Conservation (phyloP, 108 stramenopile genomes). For the Cyclotella choctawhatcheeana region DNA sequence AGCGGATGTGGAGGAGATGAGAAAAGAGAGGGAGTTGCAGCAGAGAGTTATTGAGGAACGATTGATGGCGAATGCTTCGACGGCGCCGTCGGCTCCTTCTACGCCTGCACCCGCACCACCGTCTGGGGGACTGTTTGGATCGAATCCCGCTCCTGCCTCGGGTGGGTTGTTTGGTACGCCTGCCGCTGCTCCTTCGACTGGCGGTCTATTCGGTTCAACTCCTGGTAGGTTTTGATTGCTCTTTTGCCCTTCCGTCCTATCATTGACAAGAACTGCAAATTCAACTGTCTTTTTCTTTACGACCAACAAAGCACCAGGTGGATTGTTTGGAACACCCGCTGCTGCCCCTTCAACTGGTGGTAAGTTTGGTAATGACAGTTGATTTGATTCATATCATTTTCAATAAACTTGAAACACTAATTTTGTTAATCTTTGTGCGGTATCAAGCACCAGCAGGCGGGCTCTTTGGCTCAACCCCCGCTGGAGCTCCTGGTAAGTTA, state of each 20-base stretch:
- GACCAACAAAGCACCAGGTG: too few relatives aligned
- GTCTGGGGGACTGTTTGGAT: slow-evolving; percentile 47
- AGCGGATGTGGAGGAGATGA: slow-evolving; percentile 58
- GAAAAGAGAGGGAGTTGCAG: slow-evolving; percentile 59
- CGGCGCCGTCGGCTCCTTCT: slow-evolving; percentile 32
- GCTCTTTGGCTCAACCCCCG: slow-evolving; percentile 46
- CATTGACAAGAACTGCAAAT: too few relatives aligned
- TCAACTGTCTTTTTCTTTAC: too few relatives aligned
- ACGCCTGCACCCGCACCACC: slow-evolving; percentile 31
- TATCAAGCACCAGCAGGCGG: slow-evolving; percentile 46
- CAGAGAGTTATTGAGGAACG: slow-evolving; percentile 52
- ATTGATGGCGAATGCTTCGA: slow-evolving; percentile 35
- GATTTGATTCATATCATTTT: too few relatives aligned
- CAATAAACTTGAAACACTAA: slow-evolving; percentile 51
- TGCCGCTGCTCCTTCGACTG: slow-evolving; percentile 19
- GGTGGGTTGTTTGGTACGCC: slow-evolving; percentile 34
- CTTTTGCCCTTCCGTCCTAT: neutral
- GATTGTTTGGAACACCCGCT: slow-evolving; percentile 57
- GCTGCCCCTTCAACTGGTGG: slow-evolving; percentile 51
- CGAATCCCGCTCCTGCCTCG: slow-evolving; percentile 21
- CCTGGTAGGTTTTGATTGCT: slow-evolving; percentile 43
- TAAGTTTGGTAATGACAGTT: too few relatives aligned
- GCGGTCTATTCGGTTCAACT: slow-evolving; percentile 37
- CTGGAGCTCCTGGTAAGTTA: neutral
- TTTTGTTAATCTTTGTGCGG: slow-evolving; percentile 7